Percentiles rank a stretch among this genome's conserved stretches.
These are phyloP conservation scores for Stagonosporopsis chrysanthemi DNA, from an alignment of 2,329 filamentous ascomycete genomes.

Conservation along the genomic window DNA sequence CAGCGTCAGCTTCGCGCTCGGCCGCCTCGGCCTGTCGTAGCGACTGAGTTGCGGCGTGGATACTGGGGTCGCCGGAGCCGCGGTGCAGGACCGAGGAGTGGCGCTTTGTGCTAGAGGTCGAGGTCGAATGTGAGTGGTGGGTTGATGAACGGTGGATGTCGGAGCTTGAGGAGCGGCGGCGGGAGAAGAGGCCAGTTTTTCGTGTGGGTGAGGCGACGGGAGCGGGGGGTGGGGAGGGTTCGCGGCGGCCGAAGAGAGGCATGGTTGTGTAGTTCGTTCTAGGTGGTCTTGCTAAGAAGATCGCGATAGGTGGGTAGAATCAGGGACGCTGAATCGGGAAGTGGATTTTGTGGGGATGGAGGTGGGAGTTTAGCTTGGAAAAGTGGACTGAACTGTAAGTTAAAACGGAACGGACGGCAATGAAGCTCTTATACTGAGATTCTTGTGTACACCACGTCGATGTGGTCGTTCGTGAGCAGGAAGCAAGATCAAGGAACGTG, in stretches of 20 bases:
- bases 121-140: conserved; percentile 26
- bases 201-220: conserved; percentile 32
- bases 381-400: conserved; percentile 10
- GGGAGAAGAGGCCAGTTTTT: conserved; percentile 46
- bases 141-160: conserved; percentile 28
- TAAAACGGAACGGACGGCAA: conserved; percentile 10
- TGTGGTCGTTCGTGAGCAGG: neutral
- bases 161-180: conserved; percentile 47
- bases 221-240: conserved; percentile 32
- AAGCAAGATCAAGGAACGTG: conserved; percentile 21
- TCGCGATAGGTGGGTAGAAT: neutral
- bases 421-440: conserved; percentile 16
- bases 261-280: conserved; percentile 22
- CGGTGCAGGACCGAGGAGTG: conserved; percentile 52
- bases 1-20: conserved; percentile 71
- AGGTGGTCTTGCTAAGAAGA: neutral
- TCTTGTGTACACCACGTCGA: neutral
- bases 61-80: conserved; percentile 65
- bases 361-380: neutral
- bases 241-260: conserved; percentile 48
- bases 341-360: neutral
- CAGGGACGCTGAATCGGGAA: neutral
- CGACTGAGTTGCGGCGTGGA: conserved; percentile 67
- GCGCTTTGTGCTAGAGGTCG: conserved; percentile 36
- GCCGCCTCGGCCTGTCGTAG: conserved; percentile 69